Percentiles rank a stretch among this genome's conserved stretches.
phyloP scores from a whole-genome alignment of 2,329 filamentous ascomycete species.

The Nigrograna mackinnonii region DNA sequence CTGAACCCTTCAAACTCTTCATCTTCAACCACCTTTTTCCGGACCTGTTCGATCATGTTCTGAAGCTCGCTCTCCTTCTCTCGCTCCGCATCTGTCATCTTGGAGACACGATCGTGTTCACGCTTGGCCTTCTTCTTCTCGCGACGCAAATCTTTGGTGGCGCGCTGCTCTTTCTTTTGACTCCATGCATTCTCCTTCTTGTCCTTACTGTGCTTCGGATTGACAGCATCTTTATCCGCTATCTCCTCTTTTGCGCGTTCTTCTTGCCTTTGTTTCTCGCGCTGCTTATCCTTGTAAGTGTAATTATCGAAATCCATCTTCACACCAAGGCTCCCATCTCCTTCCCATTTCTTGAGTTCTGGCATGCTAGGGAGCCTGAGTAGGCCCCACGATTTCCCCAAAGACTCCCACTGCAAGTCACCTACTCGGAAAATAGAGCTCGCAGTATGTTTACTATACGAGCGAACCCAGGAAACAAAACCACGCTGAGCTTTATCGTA shows the following conservation, averaged over 20 bases:
- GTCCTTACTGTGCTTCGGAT: conserved; percentile 26
- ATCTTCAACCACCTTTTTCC: conserved; percentile 21
- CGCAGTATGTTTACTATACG: conserved; percentile 89
- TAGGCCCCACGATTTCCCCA: conserved; percentile 83
- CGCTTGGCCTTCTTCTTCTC: conserved; percentile 37
- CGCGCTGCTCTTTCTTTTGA: conserved; percentile 38
- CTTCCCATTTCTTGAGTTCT: conserved; percentile 61
- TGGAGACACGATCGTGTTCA: conserved; percentile 29
- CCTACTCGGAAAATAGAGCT: conserved; percentile 84
- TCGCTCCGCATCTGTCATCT: conserved; percentile 31
- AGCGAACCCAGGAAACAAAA: conserved; percentile 91
- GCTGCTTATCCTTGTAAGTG: conserved; percentile 49
- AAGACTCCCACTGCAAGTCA: conserved; percentile 83
- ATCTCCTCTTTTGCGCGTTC: conserved; percentile 31
- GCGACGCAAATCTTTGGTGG: conserved; percentile 30
- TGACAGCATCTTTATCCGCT: conserved; percentile 23
- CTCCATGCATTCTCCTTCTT: conserved; percentile 38
- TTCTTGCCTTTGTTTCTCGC: conserved; percentile 46
- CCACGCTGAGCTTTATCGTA: conserved; percentile 89
- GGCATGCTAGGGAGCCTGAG: conserved; percentile 92
- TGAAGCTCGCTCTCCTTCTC: conserved; percentile 25
- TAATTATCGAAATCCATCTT: conserved; percentile 44
- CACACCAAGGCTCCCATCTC: conserved; percentile 47
- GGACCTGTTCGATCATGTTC: conserved; percentile 27
- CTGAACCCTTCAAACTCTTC: conserved; percentile 39